phyloP scores from a whole-genome alignment of 2,329 filamentous ascomycete genomes.

The Periconia digitata region DNA sequence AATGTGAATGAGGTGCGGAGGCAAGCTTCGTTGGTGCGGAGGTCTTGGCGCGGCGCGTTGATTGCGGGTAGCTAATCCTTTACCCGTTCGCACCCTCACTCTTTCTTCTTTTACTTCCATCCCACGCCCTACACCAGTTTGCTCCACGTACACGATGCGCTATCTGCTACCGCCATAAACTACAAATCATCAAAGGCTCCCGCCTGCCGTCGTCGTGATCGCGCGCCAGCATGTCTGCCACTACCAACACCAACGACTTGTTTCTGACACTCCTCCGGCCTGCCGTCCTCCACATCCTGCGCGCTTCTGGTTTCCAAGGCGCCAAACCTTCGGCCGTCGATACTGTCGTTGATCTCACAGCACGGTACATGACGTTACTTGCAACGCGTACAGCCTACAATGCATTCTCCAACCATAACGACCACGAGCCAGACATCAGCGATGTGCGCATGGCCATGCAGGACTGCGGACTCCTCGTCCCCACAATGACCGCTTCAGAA shows the following conservation, averaged over 20 bases:
- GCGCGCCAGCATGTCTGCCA: constrained; percentile 36
- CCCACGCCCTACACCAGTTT: background rate
- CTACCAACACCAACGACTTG: constrained; percentile 42
- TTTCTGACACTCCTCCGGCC: constrained; percentile 83
- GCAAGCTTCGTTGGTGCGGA: background rate
- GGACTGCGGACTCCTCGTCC: constrained; percentile 73
- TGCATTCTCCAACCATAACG: constrained; percentile 69
- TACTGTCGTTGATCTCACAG: constrained; percentile 82
- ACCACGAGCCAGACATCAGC: constrained; percentile 64
- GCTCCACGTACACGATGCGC: constrained; percentile 22
- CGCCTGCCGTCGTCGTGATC: background rate
- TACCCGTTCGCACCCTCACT: constrained; percentile 10
- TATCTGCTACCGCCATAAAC: constrained; percentile 19
- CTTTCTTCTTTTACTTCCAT: constrained; percentile 10
- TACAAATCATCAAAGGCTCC: background rate
- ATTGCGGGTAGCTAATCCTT: constrained; percentile 16
- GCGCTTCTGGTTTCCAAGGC: constrained; percentile 85
- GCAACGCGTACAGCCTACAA: constrained; percentile 72
- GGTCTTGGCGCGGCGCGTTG: constrained; percentile 3
- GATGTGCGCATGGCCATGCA: constrained; percentile 86
- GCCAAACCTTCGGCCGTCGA: constrained; percentile 82
- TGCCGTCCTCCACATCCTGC: constrained; percentile 84
- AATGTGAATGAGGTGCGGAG: background rate
- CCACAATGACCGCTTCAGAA: constrained; percentile 67
- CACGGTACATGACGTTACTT: constrained; percentile 75